A percentile compares a stretch with the other conserved stretches of the same genome.
Evolutionary conservation across 495 filamentous ascomycete species (phyloP).

Genomic region (Thermochaetoides thermophila): DNA sequence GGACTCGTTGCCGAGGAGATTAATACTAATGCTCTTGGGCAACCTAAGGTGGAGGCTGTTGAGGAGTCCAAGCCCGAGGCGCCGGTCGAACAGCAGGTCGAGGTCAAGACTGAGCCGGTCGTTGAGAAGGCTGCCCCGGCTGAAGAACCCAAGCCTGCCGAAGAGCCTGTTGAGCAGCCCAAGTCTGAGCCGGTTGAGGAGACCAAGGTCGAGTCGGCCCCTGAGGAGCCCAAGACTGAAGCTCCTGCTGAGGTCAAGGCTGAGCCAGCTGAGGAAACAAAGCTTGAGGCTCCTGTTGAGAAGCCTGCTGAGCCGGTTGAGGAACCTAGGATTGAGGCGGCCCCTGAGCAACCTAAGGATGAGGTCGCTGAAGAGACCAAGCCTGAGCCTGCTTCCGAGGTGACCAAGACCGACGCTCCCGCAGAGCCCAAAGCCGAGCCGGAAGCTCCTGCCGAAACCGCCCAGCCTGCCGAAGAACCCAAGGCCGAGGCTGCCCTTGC

Average conservation of each 20-base stretch:
- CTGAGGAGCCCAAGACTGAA: conserved; percentile 2
- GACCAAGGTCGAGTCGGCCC: background rate
- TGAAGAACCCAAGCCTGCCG: background rate
- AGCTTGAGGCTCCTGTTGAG: conserved; percentile 6
- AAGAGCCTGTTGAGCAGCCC: background rate
- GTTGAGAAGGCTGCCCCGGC: background rate
- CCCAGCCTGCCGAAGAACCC: background rate
- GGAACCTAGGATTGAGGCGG: background rate
- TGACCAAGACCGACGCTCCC: conserved; percentile 1
- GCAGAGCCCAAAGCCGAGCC: background rate
- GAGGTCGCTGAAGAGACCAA: background rate
- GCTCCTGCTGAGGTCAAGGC: conserved; percentile 3
- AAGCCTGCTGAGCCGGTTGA: conserved; percentile 4
- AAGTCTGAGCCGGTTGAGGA: conserved; percentile 1
- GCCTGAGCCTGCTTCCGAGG: background rate
- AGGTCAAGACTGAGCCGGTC: background rate
- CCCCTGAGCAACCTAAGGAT: background rate
- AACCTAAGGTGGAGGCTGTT: background rate
- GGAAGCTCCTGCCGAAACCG: conserved; percentile 4
- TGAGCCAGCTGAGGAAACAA: conserved; percentile 3
- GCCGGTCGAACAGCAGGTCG: background rate
- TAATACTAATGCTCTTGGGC: background rate
- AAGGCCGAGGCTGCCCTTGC: background rate
- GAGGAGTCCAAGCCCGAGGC: background rate
- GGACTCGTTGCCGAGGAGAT: background rate